Evolutionary conservation across 2,329 filamentous ascomycete genomes (phyloP).

Genomic region (Penicillium brasilianum): DNA sequence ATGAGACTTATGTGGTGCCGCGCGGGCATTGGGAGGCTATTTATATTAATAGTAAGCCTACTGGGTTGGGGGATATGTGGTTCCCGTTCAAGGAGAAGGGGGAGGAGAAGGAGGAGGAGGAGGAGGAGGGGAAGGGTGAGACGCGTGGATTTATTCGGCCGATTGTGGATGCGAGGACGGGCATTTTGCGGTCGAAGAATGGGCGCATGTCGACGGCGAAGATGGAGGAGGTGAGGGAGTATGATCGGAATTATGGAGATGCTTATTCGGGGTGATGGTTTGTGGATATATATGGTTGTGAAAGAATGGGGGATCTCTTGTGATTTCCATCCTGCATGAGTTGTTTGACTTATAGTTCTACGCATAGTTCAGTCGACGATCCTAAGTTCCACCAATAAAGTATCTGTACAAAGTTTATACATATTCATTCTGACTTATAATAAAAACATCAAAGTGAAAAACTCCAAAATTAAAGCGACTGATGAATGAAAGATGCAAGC

Average conservation of each 20-base stretch:
- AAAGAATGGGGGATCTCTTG: too few relatives aligned
- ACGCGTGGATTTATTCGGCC: neutral
- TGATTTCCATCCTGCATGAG: too few relatives aligned
- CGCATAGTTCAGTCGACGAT: neutral
- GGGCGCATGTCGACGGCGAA: neutral
- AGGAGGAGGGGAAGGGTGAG: neutral
- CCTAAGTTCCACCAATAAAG: neutral
- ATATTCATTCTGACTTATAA: neutral
- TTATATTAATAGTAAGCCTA: constrained; percentile 47
- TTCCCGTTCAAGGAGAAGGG: neutral
- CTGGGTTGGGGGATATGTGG: constrained; percentile 31
- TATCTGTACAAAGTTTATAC: neutral
- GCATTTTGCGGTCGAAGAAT: neutral
- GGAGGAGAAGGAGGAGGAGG: neutral
- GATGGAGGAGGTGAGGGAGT: constrained; percentile 6
- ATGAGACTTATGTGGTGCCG: constrained; percentile 52
- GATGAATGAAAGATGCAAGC: neutral
- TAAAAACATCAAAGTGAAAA: neutral
- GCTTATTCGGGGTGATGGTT: neutral
- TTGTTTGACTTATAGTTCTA: neutral
- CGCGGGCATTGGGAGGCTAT: constrained; percentile 50
- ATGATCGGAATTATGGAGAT: constrained; percentile 4
- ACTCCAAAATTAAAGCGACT: neutral
- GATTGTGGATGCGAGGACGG: constrained; percentile 21
- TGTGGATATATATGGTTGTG: neutral